Evolutionary conservation across 148 eudicot species (phyloP), one percentile per base, ranked within the genome.

Genomic region (Camellia granthamiana): DNA sequence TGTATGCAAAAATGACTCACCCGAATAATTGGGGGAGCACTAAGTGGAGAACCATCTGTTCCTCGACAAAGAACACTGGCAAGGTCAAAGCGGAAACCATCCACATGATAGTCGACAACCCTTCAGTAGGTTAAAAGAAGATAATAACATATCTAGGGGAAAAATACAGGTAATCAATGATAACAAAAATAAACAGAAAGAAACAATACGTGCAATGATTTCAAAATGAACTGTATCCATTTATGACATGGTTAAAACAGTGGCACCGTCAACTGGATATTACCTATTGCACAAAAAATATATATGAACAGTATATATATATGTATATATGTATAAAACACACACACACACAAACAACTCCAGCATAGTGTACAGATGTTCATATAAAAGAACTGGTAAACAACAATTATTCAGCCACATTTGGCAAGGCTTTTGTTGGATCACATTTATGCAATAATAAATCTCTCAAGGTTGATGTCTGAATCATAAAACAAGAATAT

Each of bases 31-130:
- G 99, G 99, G 41, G 99, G 99, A 83, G 98, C 91, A 86, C 68
- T 78, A 73, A 97, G 95, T 6, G 97, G 98, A 82, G 88, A 89
- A 88, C 99, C 99, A 90, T 97, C 96, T 74, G 92, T 85, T 85
- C 96, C 98, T 85, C 99, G 94, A 88, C 99, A 97, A 82, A 97
- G 98, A 78, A 87, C 92, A 86, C 98, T 94, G n/a, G 99, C 91
- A 76, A 97, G 97, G 84, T 97, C 99, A 77, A 97, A 97, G 77
- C 99, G 94, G 83, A 97, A 97, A 83, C 99, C 99, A 87, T 97
- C 99, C 82, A 97, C 91, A 70, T 94, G 99, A 87, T 97, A 94
- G 75, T 97, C 99, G 54, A 54, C 75, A 79, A 88, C 98, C 99
- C 99, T 97, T 85, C 89, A 91, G 19, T 85, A 42, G 42, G 56